Conservation (phyloP, 1,284 basidiomycete genomes). For the Sporisorium exsertum region DNA sequence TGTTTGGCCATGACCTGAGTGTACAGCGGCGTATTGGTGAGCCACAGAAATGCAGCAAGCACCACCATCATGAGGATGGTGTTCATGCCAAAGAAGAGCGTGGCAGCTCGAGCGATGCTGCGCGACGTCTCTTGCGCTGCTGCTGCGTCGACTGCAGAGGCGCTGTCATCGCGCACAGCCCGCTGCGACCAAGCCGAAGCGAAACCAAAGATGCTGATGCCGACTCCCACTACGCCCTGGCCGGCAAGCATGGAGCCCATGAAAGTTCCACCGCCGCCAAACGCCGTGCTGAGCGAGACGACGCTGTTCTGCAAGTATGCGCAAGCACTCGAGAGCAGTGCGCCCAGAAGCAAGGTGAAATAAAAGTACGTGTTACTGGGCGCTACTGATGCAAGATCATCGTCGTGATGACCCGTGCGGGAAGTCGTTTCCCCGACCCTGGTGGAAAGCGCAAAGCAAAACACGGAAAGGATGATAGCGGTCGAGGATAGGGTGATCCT, state of each 20-base stretch:
- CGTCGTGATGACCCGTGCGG: slow-evolving; percentile 3
- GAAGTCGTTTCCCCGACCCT: slow-evolving; percentile 12
- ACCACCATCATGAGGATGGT: slow-evolving; percentile 42
- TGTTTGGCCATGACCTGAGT: slow-evolving; percentile 52
- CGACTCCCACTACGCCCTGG: slow-evolving; percentile 59
- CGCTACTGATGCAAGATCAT: neutral
- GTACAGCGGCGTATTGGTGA: slow-evolving; percentile 41
- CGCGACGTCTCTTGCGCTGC: slow-evolving; percentile 27
- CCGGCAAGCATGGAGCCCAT: slow-evolving; percentile 65
- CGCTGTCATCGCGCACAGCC: neutral
- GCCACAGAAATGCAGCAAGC: slow-evolving; percentile 42
- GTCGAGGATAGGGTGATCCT: slow-evolving; percentile 39
- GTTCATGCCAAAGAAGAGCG: slow-evolving; percentile 53
- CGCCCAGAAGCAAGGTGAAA: slow-evolving; percentile 43
- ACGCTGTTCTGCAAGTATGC: slow-evolving; percentile 64
- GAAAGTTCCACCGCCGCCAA: slow-evolving; percentile 47
- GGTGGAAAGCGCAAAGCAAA: slow-evolving; percentile 45
- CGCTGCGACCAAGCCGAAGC: slow-evolving; percentile 53
- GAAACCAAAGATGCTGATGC: slow-evolving; percentile 57
- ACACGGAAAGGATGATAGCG: slow-evolving; percentile 37
- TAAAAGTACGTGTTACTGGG: slow-evolving; percentile 41
- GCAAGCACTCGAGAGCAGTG: slow-evolving; percentile 50
- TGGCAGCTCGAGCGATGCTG: slow-evolving; percentile 47
- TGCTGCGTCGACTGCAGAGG: slow-evolving; percentile 1
- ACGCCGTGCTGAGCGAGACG: slow-evolving; percentile 59